phyloP scores from a whole-genome alignment of 306 rosid species.

The Quercus gilva region DNA sequence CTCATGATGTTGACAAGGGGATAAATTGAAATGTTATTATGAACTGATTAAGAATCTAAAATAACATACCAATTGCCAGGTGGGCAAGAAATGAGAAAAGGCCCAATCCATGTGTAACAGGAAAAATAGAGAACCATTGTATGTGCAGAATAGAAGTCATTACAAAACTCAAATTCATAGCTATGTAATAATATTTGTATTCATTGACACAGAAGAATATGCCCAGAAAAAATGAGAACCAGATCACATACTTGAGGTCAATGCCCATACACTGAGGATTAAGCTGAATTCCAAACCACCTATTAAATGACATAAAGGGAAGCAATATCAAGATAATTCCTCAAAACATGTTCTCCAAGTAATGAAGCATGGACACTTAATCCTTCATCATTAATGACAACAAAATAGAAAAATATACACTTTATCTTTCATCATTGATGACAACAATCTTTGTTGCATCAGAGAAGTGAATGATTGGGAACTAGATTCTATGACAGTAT shows the following conservation, averaged over 20 bases:
- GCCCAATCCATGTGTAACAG: not conserved
- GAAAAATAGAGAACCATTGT: not conserved
- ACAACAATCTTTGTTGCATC: too few relatives aligned
- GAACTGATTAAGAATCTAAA: not conserved
- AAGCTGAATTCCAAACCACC: slow-evolving; percentile 98
- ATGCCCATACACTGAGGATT: slow-evolving; percentile 88
- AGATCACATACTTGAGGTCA: slow-evolving; percentile 90
- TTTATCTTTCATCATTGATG: too few relatives aligned
- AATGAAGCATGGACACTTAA: slow-evolving; percentile 16
- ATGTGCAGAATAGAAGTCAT: not conserved
- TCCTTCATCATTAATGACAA: not conserved
- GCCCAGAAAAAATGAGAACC: slow-evolving; percentile 17
- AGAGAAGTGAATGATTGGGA: too few relatives aligned
- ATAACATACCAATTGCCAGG: not conserved
- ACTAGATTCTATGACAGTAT: too few relatives aligned
- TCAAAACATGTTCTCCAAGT: slow-evolving; percentile 10
- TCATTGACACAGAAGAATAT: not conserved
- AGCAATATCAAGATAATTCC: slow-evolving; percentile 18
- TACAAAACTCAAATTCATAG: not conserved
- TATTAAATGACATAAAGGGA: slow-evolving; percentile 31
- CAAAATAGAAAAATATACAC: not conserved
- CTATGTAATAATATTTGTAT: not conserved
- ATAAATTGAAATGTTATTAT: not conserved
- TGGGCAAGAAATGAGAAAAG: not conserved
- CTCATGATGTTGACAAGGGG: not conserved